These are phyloP conservation scores for Populus simonii DNA, from an alignment of 345 rosid genomes.

Conservation along the genomic window DNA sequence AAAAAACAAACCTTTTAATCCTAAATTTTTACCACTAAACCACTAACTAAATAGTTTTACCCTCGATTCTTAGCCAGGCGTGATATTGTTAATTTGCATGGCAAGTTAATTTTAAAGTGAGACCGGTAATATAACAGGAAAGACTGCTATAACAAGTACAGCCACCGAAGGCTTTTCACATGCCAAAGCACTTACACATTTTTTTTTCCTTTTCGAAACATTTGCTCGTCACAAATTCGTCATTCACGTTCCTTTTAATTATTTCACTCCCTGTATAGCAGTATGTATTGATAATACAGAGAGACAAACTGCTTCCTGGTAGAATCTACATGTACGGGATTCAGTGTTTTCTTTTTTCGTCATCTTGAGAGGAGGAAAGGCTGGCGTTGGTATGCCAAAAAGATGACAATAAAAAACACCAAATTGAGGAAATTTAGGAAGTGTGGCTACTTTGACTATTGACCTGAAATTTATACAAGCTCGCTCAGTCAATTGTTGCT, in stretches of 20 bases:
- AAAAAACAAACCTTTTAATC: too few relatives aligned
- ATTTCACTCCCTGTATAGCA: neutral
- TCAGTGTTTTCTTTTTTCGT: conserved; percentile 26
- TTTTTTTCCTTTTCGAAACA: neutral
- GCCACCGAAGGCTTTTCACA: neutral
- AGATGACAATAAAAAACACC: neutral
- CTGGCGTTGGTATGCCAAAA: neutral
- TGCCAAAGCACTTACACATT: neutral
- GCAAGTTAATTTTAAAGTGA: neutral
- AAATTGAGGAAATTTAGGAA: neutral
- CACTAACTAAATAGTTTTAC: too few relatives aligned
- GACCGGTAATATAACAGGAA: neutral
- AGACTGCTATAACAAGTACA: neutral
- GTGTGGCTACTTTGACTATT: neutral
- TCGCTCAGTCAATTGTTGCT: neutral
- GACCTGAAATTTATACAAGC: neutral
- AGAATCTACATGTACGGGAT: neutral
- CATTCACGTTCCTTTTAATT: neutral
- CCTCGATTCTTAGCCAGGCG: neutral
- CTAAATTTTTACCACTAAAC: too few relatives aligned
- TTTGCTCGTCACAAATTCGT: neutral
- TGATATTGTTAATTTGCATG: neutral
- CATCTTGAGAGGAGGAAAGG: conserved; percentile 11
- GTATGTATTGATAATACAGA: neutral
- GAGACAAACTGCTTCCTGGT: neutral